Conservation (phyloP, 306 rosid genomes). For the Prunus salicina region DNA sequence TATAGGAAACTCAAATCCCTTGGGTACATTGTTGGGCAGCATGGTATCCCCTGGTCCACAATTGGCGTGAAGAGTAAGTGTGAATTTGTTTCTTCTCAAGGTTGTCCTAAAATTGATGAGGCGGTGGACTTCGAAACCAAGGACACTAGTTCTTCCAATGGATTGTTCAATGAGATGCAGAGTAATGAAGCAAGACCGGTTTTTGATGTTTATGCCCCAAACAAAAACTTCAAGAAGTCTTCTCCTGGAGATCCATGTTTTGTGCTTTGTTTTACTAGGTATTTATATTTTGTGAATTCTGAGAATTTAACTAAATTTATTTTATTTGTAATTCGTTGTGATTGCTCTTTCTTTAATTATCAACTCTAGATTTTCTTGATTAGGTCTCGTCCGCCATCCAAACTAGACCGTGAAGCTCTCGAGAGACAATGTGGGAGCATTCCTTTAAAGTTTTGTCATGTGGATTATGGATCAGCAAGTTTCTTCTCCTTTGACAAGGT, state of each 20-base stretch:
- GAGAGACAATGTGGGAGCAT: slow-evolving; percentile 50
- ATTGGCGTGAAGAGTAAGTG: slow-evolving; percentile 36
- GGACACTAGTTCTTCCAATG: slow-evolving; percentile 27
- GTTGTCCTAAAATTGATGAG: slow-evolving; percentile 30
- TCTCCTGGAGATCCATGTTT: slow-evolving; percentile 71
- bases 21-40: slow-evolving; percentile 64
- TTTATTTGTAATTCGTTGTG: not conserved
- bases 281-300: slow-evolving; percentile 15
- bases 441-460: slow-evolving; percentile 58
- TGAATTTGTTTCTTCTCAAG: slow-evolving; percentile 21
- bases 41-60: slow-evolving; percentile 61
- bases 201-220: slow-evolving; percentile 76
- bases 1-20: slow-evolving; percentile 77
- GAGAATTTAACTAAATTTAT: not conserved
- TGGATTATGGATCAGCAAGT: slow-evolving; percentile 63
- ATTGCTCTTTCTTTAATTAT: not conserved
- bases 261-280: slow-evolving; percentile 68
- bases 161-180: slow-evolving; percentile 45
- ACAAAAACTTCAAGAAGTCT: slow-evolving; percentile 76
- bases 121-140: slow-evolving; percentile 20
- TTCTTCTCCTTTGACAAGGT: slow-evolving; percentile 68
- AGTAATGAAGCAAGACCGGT: slow-evolving; percentile 48
- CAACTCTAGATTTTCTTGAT: not conserved
- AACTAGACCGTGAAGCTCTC: slow-evolving; percentile 49
- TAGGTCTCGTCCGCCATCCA: slow-evolving; percentile 66